Evolutionary conservation across 805 yeast species (phyloP), one percentile per base, ranked within the genome.

Genomic region (Saccharomycopsis javanensis): DNA sequence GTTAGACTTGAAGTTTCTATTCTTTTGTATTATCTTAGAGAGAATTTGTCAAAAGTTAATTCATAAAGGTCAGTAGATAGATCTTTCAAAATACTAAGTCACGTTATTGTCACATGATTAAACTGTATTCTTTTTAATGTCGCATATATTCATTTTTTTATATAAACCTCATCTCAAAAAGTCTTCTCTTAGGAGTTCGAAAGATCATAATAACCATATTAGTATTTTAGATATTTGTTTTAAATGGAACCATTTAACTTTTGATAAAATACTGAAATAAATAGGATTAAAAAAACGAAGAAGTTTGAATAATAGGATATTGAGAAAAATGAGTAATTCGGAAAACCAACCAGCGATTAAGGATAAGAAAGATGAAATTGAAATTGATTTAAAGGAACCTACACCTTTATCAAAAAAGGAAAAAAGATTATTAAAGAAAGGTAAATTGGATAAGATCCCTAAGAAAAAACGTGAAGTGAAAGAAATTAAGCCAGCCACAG

Each of bases 351-450:
- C 46, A 42, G 42, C 20, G 16, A 8, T 51, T 27, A 54, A 35
- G 23, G 25, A 51, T 16, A 65, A 69, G 66, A 71, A 70, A 4
- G 81, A 77, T 42, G 88, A 84, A 66, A 76, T 86, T 54, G 87
- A 82, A 63, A 85, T 86, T 60, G 86, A 86, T 66, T 72, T 86
- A 55, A 72, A 74, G 25, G 86, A 82, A 52, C 82, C 88, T 5
- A 79, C 86, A 13, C 97, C 99, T 1, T 74, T 91, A 53, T 90
- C 97, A 11, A 91, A 88, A 70, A 92, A 94, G 69, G 96, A 92
- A 70, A 85, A 86, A 65, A 85, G 98, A 72, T 73, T 83, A 63
- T 72, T 86, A 63, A 92, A 94, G 71, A 88, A 85, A 62, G 90
- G 90, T 60, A 82, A 86, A 65, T 66, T 78, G 31, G 80, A 86